phyloP scores from a whole-genome alignment of 2,329 filamentous ascomycete species.

The Plenodomus lindquistii region DNA sequence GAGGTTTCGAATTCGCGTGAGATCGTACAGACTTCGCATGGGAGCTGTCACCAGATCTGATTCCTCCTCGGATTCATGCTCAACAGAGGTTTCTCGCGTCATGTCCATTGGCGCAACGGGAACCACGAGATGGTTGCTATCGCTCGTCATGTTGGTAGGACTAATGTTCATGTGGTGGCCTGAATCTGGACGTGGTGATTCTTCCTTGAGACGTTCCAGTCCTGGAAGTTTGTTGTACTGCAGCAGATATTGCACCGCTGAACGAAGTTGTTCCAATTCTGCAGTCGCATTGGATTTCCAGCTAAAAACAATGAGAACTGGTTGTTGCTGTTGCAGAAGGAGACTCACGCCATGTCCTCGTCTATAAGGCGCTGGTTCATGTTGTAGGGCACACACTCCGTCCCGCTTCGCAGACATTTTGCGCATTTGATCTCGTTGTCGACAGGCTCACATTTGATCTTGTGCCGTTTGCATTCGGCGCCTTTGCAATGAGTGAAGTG shows the following conservation, averaged over 20 bases:
- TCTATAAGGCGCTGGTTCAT: slow-evolving; percentile 38
- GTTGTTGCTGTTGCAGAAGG: neutral
- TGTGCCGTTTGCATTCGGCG: slow-evolving; percentile 41
- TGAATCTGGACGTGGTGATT: slow-evolving; percentile 15
- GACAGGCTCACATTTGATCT: slow-evolving; percentile 41
- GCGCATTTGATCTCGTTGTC: slow-evolving; percentile 37
- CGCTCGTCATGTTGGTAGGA: slow-evolving; percentile 28
- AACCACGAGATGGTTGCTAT: slow-evolving; percentile 27
- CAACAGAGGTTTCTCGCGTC: slow-evolving; percentile 39
- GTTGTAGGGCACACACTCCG: slow-evolving; percentile 78
- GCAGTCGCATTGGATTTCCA: slow-evolving; percentile 38
- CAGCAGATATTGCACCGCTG: slow-evolving; percentile 33
- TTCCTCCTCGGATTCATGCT: slow-evolving; percentile 33
- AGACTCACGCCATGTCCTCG: slow-evolving; percentile 37
- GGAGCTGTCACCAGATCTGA: slow-evolving; percentile 34
- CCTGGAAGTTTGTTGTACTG: slow-evolving; percentile 31
- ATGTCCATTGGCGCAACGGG: slow-evolving; percentile 39
- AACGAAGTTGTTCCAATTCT: slow-evolving; percentile 30
- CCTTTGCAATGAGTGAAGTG: slow-evolving; percentile 16
- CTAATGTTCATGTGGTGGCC: slow-evolving; percentile 21
- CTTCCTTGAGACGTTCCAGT: slow-evolving; percentile 17
- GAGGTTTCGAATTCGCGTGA: slow-evolving; percentile 40
- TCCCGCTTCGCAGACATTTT: slow-evolving; percentile 54
- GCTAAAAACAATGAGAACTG: slow-evolving; percentile 10
- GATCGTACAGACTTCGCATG: slow-evolving; percentile 40